Percentiles rank a stretch among this genome's conserved stretches.
Evolutionary conservation across 257 asterid genomes (phyloP).

Genomic region (Solanum stenotomum): DNA sequence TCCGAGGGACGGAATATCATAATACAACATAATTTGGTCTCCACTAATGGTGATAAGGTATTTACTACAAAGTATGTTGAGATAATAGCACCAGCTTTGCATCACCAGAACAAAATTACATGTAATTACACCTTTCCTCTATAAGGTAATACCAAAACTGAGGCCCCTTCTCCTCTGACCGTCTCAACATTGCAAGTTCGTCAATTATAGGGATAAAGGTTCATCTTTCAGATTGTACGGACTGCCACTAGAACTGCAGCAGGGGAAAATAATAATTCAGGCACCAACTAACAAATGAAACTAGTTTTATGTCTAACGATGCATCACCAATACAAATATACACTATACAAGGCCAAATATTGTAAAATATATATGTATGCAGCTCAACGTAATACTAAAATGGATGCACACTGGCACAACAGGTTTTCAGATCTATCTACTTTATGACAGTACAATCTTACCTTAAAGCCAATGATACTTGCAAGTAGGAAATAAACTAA

Average conservation of each 20-base stretch:
- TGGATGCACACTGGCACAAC: neutral
- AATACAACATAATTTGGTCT: slow-evolving; percentile 9
- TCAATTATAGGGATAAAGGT: neutral
- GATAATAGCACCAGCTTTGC: neutral
- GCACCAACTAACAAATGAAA: neutral
- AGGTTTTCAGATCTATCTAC: neutral
- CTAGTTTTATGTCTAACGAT: neutral
- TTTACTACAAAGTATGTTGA: neutral
- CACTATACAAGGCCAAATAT: neutral
- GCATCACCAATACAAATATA: neutral
- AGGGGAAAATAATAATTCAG: neutral
- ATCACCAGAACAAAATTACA: slow-evolving; percentile 2
- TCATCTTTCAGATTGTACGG: slow-evolving; percentile 9
- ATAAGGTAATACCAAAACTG: neutral
- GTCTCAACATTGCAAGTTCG: neutral
- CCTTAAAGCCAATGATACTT: neutral
- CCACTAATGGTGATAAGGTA: slow-evolving; percentile 1
- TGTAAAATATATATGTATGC: neutral
- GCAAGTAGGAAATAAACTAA: neutral
- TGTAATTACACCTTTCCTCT: neutral
- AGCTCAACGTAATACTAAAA: neutral
- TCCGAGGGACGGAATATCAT: neutral
- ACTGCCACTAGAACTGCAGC: slow-evolving; percentile 58
- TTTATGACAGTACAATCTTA: neutral
- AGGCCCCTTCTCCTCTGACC: neutral